Percentiles rank a stretch among this genome's conserved stretches.
phyloP scores from a whole-genome alignment of 768 basidiomycete genomes.

The Pleurotus sapidus region DNA sequence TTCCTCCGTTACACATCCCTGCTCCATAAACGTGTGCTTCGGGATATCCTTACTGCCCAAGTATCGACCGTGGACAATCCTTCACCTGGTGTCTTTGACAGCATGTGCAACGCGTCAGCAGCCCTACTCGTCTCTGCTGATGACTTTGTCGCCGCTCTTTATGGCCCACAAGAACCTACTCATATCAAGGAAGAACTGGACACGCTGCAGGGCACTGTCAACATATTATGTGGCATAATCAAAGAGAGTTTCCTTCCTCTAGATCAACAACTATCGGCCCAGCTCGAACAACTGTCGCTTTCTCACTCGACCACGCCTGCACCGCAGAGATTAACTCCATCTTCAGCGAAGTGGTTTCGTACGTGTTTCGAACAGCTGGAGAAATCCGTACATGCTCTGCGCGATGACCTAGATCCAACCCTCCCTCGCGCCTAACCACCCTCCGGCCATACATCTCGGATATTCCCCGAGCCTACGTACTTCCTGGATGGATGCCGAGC shows the following conservation, averaged over 20 bases:
- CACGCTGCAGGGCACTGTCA: conserved; percentile 33
- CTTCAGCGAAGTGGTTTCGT: conserved; percentile 57
- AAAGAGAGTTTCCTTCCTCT: conserved; percentile 15
- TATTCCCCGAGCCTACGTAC: neutral
- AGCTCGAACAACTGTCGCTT: conserved; percentile 24
- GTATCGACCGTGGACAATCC: neutral
- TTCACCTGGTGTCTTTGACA: conserved; percentile 34
- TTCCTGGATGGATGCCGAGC: neutral
- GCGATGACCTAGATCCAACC: conserved; percentile 19
- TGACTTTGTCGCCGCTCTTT: conserved; percentile 65
- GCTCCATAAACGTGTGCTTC: conserved; percentile 59
- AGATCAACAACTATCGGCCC: conserved; percentile 24
- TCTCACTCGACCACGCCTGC: conserved; percentile 11
- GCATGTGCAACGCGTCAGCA: conserved; percentile 47
- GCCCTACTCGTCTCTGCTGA: conserved; percentile 54
- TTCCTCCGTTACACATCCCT: conserved; percentile 57
- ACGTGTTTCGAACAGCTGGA: conserved; percentile 63
- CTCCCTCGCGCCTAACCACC: too few species aligned
- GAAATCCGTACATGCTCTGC: conserved; percentile 32
- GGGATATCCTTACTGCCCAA: conserved; percentile 41
- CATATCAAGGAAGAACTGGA: conserved; percentile 37
- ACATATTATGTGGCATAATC: conserved; percentile 30
- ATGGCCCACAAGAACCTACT: conserved; percentile 54
- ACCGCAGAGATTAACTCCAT: conserved; percentile 8
- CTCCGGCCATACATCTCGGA: neutral